Conservation (phyloP, 2,329 filamentous ascomycete genomes). For the Lecanicillium sp. region DNA sequence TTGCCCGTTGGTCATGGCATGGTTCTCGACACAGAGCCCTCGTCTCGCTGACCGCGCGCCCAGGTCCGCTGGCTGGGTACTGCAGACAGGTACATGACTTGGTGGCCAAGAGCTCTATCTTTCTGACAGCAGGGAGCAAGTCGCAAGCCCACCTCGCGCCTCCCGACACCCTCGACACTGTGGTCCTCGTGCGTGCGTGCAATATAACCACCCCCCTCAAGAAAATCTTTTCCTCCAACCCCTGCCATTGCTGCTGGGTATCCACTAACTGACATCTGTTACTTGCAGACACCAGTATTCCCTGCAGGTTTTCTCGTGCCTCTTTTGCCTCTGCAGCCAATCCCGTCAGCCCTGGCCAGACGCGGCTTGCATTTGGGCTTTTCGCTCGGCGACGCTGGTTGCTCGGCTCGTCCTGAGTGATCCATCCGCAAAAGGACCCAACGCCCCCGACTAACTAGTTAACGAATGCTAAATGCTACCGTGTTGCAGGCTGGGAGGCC, state of each 20-base stretch:
- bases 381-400: conserved; percentile 1
- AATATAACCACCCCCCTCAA: conserved; percentile 21
- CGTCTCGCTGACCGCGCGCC: no score
- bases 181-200: conserved; percentile 26
- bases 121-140: conserved; percentile 3
- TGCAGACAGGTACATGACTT: conserved; percentile 9
- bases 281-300: conserved; percentile 8
- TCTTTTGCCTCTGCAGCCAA: conserved; percentile 1
- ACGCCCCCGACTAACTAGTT: neutral
- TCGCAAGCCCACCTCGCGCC: conserved; percentile 8
- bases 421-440: conserved; percentile 1
- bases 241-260: conserved; percentile 17
- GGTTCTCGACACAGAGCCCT: no score
- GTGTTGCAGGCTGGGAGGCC: neutral
- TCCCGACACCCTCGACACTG: conserved; percentile 21
- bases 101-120: conserved; percentile 11
- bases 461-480: neutral
- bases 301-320: neutral
- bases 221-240: conserved; percentile 11
- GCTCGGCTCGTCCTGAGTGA: conserved; percentile 6
- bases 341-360: neutral
- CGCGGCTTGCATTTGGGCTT: conserved; percentile 13
- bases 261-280: conserved; percentile 17
- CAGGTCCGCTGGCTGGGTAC: no score
- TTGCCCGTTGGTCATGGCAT: no score